Conservation (phyloP, 2,329 filamentous ascomycete species). For the Exophiala dermatitidis region DNA sequence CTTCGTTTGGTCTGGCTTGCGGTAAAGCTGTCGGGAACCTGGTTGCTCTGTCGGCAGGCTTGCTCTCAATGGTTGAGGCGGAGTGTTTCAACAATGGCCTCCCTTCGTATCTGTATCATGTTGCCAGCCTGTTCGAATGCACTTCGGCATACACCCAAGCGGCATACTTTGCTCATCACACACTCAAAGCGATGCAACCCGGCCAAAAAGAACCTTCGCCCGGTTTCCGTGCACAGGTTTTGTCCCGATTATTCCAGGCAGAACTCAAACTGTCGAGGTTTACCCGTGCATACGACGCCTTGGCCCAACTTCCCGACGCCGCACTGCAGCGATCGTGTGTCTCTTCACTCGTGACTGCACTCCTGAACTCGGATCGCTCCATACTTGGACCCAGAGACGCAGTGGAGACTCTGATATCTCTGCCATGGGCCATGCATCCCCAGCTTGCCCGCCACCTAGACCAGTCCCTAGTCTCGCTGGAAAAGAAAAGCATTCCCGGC, state of each 20-base stretch:
- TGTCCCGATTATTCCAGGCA: conserved; percentile 76
- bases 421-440: conserved; percentile 60
- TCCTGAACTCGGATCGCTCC: conserved; percentile 33
- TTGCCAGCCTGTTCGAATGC: conserved; percentile 73
- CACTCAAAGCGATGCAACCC: conserved; percentile 55
- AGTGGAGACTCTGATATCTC: conserved; percentile 57
- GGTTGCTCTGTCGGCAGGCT: conserved; percentile 46
- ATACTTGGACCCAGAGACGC: conserved; percentile 37
- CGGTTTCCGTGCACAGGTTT: conserved; percentile 59
- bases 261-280: conserved; percentile 73
- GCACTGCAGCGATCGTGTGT: conserved; percentile 67
- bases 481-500: conserved; percentile 61
- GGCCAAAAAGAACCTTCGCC: conserved; percentile 32
- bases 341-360: conserved; percentile 53
- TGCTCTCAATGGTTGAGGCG: conserved; percentile 70
- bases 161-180: conserved; percentile 71
- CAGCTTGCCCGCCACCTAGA: conserved; percentile 73
- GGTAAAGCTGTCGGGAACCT: conserved; percentile 41
- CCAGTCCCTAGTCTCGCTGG: conserved; percentile 64
- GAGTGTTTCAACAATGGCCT: conserved; percentile 63
- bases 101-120: conserved; percentile 77
- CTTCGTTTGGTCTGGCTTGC: conserved; percentile 53
- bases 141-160: conserved; percentile 71
- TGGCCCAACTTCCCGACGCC: conserved; percentile 64
- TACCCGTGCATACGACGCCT: conserved; percentile 70